phyloP scores from a whole-genome alignment of 2,329 filamentous ascomycete genomes.

The Trichocomaceae sp. region DNA sequence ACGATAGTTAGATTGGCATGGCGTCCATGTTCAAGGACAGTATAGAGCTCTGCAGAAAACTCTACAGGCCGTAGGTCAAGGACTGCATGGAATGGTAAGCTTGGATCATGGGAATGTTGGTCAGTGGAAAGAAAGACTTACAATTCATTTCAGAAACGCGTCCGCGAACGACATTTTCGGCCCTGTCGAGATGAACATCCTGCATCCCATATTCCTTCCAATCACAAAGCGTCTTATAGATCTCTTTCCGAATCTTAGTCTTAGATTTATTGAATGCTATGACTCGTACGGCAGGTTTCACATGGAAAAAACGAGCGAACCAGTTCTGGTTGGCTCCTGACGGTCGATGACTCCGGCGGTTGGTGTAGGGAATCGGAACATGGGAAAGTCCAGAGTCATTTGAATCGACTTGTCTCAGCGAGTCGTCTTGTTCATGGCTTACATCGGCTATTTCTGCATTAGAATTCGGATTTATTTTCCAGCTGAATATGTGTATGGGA shows the following conservation, averaged over 20 bases:
- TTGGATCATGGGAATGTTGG: slow-evolving; percentile 10
- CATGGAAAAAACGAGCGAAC: slow-evolving; percentile 80
- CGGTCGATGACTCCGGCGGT: neutral
- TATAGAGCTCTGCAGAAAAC: slow-evolving; percentile 82
- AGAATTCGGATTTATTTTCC: neutral
- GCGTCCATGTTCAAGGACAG: slow-evolving; percentile 76
- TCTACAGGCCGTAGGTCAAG: slow-evolving; percentile 79
- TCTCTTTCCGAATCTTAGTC: slow-evolving; percentile 67
- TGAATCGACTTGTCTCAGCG: neutral
- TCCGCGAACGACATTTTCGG: slow-evolving; percentile 71
- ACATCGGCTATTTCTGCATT: slow-evolving; percentile 1
- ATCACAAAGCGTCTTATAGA: slow-evolving; percentile 66
- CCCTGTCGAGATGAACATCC: slow-evolving; percentile 71
- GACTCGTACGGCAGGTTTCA: slow-evolving; percentile 72
- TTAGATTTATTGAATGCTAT: slow-evolving; percentile 70
- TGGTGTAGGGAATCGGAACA: slow-evolving; percentile 24
- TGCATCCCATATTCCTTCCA: slow-evolving; percentile 79
- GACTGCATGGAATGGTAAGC: slow-evolving; percentile 43
- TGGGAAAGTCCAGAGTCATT: slow-evolving; percentile 2
- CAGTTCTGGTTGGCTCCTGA: slow-evolving; percentile 59
- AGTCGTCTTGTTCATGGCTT: neutral
- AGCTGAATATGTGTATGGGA: neutral
- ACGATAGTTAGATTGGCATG: slow-evolving; percentile 70
- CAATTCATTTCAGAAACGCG: slow-evolving; percentile 70
- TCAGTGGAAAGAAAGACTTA: slow-evolving; percentile 43